Conservation (phyloP, 345 rosid species). For the Cardamine resedifolia region DNA sequence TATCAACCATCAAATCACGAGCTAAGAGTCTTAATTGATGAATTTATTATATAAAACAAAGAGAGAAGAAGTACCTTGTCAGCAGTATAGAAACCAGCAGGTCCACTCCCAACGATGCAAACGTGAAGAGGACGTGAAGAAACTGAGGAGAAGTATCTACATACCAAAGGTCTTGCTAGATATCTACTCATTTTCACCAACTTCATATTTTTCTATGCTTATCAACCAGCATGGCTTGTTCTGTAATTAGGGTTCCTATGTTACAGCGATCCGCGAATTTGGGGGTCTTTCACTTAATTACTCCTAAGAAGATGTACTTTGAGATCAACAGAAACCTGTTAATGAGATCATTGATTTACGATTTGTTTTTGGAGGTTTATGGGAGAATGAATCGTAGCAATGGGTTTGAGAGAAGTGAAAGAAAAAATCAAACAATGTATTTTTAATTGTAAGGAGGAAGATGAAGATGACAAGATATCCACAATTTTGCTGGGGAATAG, state of each 20-base stretch:
- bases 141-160: conserved; percentile 47
- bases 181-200: conserved; percentile 32
- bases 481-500: neutral
- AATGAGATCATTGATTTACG: neutral
- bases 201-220: neutral
- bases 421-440: neutral
- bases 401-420: neutral
- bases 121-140: conserved; percentile 59
- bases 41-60: neutral
- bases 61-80: conserved; percentile 55
- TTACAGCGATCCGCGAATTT: neutral
- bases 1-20: neutral
- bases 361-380: neutral
- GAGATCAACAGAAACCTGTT: neutral
- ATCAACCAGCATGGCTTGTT: neutral
- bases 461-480: neutral
- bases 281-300: neutral
- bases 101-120: conserved; percentile 91
- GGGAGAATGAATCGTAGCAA: neutral
- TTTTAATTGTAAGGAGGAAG: neutral
- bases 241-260: neutral
- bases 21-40: neutral
- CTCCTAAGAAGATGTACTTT: neutral
- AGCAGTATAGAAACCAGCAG: conserved; percentile 88
- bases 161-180: conserved; percentile 41